Percentiles rank a stretch among this genome's conserved stretches.
Conservation (phyloP, 2,329 filamentous ascomycete species). For the Stagonosporopsis vannaccii region DNA sequence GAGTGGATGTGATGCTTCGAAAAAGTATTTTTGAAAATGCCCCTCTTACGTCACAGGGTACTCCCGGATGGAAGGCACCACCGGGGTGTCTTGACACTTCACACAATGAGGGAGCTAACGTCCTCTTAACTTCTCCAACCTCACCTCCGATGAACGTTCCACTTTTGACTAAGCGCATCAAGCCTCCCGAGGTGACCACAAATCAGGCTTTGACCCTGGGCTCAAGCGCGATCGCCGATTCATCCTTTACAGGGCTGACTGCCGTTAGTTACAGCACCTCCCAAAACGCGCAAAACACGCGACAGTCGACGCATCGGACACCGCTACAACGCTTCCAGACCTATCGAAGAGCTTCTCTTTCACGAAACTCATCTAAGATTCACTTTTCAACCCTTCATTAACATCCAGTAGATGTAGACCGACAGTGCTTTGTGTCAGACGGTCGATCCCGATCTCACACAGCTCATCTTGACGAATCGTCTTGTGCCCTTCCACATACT, state of each 20-base stretch:
- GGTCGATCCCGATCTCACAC: slow-evolving; percentile 18
- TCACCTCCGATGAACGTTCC: slow-evolving; percentile 6
- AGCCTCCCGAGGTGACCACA: slow-evolving; percentile 5
- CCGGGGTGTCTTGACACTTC: slow-evolving; percentile 8
- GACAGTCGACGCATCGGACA: background rate
- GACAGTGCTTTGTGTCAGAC: slow-evolving; percentile 14
- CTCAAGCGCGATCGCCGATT: slow-evolving; percentile 25
- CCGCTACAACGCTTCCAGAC: background rate
- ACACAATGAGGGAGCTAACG: slow-evolving; percentile 3
- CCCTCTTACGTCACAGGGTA: slow-evolving; percentile 8
- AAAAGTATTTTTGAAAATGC: background rate
- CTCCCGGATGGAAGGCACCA: slow-evolving; percentile 13
- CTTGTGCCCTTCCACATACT: background rate
- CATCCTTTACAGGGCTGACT: slow-evolving; percentile 8
- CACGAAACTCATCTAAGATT: too few relatives aligned
- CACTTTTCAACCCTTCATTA: background rate
- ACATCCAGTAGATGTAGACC: background rate
- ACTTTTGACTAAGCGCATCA: slow-evolving; percentile 20
- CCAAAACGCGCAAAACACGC: slow-evolving; percentile 1
- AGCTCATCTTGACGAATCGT: slow-evolving; percentile 2
- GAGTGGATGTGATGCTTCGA: background rate
- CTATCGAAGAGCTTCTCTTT: background rate
- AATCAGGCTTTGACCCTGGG: slow-evolving; percentile 23
- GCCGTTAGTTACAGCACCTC: slow-evolving; percentile 1
- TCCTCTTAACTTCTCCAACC: slow-evolving; percentile 3